These are phyloP conservation scores for Phaeosphaeria sp. DNA, from an alignment of 2,329 filamentous ascomycete genomes.

Conservation along the genomic window DNA sequence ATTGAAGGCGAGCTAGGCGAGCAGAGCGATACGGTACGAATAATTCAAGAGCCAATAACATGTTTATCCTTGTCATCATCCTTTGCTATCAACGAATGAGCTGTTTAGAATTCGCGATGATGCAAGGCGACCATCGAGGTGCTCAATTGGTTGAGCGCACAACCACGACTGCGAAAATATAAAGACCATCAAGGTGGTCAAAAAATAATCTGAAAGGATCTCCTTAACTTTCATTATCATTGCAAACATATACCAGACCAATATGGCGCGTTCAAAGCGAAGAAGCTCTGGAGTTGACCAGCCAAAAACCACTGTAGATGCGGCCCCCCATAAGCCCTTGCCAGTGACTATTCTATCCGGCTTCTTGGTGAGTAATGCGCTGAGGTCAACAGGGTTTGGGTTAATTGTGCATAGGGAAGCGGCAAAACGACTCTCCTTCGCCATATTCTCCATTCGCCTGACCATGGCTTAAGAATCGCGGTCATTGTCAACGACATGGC, in stretches of 20 bases:
- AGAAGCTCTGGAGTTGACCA: constrained; percentile 19
- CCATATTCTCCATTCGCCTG: constrained; percentile 67
- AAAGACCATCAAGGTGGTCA: constrained; percentile 17
- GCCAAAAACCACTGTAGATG: constrained; percentile 13
- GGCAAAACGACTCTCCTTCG: constrained; percentile 75
- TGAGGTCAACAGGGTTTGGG: background rate
- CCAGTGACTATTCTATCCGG: constrained; percentile 68
- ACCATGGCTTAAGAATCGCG: constrained; percentile 72
- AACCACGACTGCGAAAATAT: constrained; percentile 18
- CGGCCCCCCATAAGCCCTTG: constrained; percentile 45
- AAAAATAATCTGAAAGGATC: background rate
- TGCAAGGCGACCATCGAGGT: constrained; percentile 38
- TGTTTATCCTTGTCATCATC: background rate
- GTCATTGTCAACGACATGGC: constrained; percentile 77
- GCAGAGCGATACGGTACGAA: background rate
- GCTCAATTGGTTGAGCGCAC: constrained; percentile 38
- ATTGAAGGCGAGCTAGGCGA: background rate
- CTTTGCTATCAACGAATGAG: constrained; percentile 14
- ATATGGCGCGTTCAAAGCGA: constrained; percentile 29
- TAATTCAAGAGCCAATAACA: background rate
- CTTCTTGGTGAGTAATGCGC: constrained; percentile 56
- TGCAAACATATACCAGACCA: background rate
- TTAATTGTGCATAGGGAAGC: constrained; percentile 60
- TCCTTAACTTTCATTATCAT: background rate
- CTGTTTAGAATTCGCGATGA: constrained; percentile 30